A percentile compares a stretch with the other conserved stretches of the same genome.
Conservation (phyloP, 768 basidiomycete genomes). For the Tricholoma sp. region DNA sequence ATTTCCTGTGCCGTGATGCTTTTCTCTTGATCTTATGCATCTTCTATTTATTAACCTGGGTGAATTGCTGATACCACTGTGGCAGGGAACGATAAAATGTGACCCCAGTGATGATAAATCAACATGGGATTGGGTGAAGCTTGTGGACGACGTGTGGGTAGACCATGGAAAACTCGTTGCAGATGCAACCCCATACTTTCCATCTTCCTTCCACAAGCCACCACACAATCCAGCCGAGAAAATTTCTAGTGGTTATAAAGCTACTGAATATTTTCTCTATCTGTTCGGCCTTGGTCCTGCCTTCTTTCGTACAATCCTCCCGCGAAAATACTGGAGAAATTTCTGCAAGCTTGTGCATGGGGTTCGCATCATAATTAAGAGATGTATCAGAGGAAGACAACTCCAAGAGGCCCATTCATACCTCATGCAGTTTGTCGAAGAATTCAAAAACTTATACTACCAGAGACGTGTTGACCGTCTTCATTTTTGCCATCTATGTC, state of each 20-base stretch:
- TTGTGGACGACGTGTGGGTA: neutral
- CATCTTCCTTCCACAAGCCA: conserved; percentile 19
- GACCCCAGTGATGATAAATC: neutral
- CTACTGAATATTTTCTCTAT: conserved; percentile 21
- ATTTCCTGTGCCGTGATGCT: conserved; percentile 7
- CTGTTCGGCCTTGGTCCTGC: conserved; percentile 22
- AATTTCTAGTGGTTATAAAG: conserved; percentile 18
- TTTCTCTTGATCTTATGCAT: conserved; percentile 11
- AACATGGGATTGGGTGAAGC: conserved; percentile 11
- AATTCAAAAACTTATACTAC: no score
- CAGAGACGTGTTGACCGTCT: no score
- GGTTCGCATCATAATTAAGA: no score
- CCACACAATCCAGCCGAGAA: conserved; percentile 18
- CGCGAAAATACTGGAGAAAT: conserved; percentile 13
- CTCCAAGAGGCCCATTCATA: no score
- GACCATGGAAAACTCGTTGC: conserved; percentile 9
- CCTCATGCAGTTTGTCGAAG: no score
- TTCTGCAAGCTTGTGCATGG: no score
- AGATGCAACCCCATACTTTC: conserved; percentile 7
- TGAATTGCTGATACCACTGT: conserved; percentile 5
- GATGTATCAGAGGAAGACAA: no score
- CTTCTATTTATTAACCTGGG: no score
- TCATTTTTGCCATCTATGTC: no score
- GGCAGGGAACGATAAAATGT: conserved; percentile 6
- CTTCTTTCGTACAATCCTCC: conserved; percentile 18